Base-by-base conservation (phyloP, 139 green algal species). In the Spirogloea muscicola region DNA sequence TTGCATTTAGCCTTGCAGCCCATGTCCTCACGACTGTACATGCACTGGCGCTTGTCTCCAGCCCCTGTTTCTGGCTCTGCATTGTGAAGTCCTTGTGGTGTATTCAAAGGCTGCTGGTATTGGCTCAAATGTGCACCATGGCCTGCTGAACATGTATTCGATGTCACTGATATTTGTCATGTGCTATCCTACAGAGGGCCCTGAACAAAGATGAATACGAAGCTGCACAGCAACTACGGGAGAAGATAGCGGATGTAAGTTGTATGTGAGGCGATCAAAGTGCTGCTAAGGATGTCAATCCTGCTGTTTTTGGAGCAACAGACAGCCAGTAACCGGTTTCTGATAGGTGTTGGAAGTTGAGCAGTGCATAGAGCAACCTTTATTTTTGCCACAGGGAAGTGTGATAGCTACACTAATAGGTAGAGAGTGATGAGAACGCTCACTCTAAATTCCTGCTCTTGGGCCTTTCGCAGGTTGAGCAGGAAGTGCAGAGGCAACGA, bases 121-220 rank as follows among this genome's bases (percentile, higher is more conserved):
- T 51, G 43, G 13, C 16, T 10, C 43, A 25, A 16, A 10, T 51
- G 43, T 51, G 13, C 25, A 25, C 25, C 18, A 68, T 25, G 18
- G 1, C 18, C 49, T 3, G 31, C 3, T n/a, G 13, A 5, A 65
- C 40, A 27, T n/a, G 16, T 61, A 68, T 16, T 25, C 25, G 16
- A n/a, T 33, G 1, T 27, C 2, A 38, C 25, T 69, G 66, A 43
- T 68, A n/a, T n/a, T n/a, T n/a, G n/a, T n/a, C n/a, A n/a, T n/a
- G n/a, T n/a, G n/a, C n/a, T n/a, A n/a, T n/a, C n/a, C n/a, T 68
- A 48, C 69, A 78, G 69, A 60, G 43, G 46, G 55, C 74, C 13
- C 40, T 84, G 25, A 82, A 84, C 57, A 29, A 36, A 52, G 74
- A 82, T 13, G 38, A 77, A 21, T 80, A 79, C n/a, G 74, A 82